Conservation (phyloP, 495 filamentous ascomycete genomes). For the Chaetomium tenue region DNA sequence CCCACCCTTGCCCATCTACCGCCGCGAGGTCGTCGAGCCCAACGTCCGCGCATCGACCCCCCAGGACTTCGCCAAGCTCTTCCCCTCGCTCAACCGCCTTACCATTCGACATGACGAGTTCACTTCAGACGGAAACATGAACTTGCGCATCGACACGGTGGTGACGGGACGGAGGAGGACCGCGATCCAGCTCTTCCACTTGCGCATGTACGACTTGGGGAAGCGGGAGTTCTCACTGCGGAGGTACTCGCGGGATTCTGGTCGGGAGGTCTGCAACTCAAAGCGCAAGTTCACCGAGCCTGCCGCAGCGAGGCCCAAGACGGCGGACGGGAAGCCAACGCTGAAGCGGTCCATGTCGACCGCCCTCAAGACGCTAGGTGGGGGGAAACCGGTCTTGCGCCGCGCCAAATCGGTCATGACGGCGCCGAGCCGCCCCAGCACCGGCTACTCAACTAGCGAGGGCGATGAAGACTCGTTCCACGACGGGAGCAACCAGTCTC, state of each 20-base stretch:
- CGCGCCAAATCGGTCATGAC: conserved; percentile 44
- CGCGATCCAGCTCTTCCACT: conserved; percentile 84
- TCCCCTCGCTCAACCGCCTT: conserved; percentile 77
- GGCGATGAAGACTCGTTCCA: conserved; percentile 50
- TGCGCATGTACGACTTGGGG: conserved; percentile 91
- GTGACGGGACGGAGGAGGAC: conserved; percentile 58
- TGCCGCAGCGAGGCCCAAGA: conserved; percentile 29
- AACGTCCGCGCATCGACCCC: conserved; percentile 73
- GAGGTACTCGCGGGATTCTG: conserved; percentile 88
- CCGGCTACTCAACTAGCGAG: conserved; percentile 43
- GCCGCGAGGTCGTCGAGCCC: conserved; percentile 57
- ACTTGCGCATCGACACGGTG: conserved; percentile 82
- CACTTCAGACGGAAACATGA: conserved; percentile 95
- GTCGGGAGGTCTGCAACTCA: conserved; percentile 88
- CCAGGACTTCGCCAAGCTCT: conserved; percentile 78
- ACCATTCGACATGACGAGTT: conserved; percentile 88
- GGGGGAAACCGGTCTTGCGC: conserved; percentile 55
- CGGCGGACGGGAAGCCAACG: conserved; percentile 36
- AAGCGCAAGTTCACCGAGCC: conserved; percentile 65
- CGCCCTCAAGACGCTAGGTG: conserved; percentile 63
- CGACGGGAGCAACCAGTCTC: conserved; percentile 39
- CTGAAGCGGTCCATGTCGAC: conserved; percentile 72
- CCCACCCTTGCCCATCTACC: conserved; percentile 58
- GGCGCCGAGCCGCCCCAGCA: conserved; percentile 45
- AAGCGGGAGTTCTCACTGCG: conserved; percentile 85